Evolutionary conservation across 2,329 filamentous ascomycete species (phyloP), one percentile per base, ranked within the genome.

Genomic region (Tolypocladium amazonense): DNA sequence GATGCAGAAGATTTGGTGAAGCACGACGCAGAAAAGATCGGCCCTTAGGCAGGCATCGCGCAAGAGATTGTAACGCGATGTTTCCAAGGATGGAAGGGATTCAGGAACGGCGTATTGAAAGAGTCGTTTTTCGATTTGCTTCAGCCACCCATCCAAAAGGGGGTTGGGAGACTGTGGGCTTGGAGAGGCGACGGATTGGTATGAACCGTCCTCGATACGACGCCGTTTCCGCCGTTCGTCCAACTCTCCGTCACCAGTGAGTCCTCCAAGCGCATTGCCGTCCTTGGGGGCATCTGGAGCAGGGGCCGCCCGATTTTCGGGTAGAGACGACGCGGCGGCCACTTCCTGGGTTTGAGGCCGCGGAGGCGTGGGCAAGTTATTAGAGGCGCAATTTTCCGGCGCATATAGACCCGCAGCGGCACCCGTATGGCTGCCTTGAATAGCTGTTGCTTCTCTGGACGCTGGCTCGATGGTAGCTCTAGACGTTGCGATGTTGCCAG

Each of bases 1-100:
- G 25, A 81, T 67, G 67, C 85, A 88, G 69, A 84, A 86, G 2
- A 88, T 61, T 67, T 89, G 87, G 67, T 89, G 87, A 15, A 89
- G 68, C 7, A 80, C 76, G 56, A 91, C 65, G 67, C 87, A 92
- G 67, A 88, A 83, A 55, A 75, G 62, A 68, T 92, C 89, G 5
- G 78, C 70, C 0, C 68, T 65, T 1, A 62, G 52, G 63, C 84
- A 87, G 1, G 88, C 88, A 30, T 82, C 74, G 33, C 64, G 67
- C 15, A 92, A 72, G 9, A 88, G 75, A n/a, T 69, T 63, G 39
- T 84, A 74, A 37, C 88, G 78, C 30, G 74, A 74, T 53, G 68
- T 66, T 61, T 82, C 82, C 2, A 79, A 65, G 45, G 56, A 63
- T 58, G 70, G 69, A 25, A 70, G 63, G 37, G 30, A 56, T 25